Conservation (phyloP, 345 rosid species). For the Microcos paniculata region DNA sequence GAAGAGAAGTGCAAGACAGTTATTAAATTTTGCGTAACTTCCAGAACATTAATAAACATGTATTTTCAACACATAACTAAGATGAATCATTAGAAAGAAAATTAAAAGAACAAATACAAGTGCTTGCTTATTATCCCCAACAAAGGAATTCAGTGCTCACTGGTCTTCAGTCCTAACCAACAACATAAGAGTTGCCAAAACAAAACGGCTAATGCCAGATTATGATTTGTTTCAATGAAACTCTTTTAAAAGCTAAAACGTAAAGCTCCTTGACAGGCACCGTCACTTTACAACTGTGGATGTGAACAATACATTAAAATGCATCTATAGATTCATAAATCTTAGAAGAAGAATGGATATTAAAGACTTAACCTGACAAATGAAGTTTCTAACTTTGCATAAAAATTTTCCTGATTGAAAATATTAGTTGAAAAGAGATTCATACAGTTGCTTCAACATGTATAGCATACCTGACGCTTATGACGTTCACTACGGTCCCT, state of each 20-base stretch:
- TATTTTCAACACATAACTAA: neutral
- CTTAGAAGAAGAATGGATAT: neutral
- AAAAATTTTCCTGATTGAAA: neutral
- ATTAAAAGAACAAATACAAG: slow-evolving; percentile 1
- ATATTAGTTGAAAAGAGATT: neutral
- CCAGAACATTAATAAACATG: no score
- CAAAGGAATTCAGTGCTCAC: neutral
- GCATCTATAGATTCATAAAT: neutral
- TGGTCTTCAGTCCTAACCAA: neutral
- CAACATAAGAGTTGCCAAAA: neutral
- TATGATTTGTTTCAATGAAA: neutral
- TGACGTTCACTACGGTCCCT: slow-evolving; percentile 78
- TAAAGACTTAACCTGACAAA: neutral
- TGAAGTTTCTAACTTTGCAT: neutral
- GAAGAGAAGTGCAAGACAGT: no score
- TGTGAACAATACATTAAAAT: neutral
- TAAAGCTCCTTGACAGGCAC: neutral
- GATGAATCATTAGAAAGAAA: neutral
- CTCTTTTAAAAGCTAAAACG: neutral
- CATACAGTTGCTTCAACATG: neutral
- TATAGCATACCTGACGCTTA: slow-evolving; percentile 76
- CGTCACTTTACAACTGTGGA: neutral
- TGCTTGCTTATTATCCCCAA: neutral
- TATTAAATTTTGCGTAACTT: no score
- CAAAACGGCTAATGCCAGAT: neutral